Evolutionary conservation across 192 early-diverging fungal genomes (phyloP), one percentile per base, ranked within the genome.

Genomic region (Polychytrium aggregatum): DNA sequence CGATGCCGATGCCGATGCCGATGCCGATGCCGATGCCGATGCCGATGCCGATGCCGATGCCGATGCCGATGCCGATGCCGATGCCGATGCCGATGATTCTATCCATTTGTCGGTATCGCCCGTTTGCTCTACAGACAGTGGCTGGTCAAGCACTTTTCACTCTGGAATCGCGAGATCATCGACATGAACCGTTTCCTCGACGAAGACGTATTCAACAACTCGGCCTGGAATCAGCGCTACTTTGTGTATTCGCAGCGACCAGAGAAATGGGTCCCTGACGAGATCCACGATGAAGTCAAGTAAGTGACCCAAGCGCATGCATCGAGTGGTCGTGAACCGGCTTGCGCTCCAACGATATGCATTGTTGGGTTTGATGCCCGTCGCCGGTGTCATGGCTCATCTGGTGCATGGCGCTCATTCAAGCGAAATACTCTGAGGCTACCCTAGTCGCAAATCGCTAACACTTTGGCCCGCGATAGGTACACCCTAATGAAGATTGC

Each of bases 141-240:
- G 90, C 68, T 97, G 17, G 70, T 95, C 5, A 59, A 48, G 17
- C 64, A 62, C 18, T 96, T 88, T 55, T 64, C 71, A 20, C 45
- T 79, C 3, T 99, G 90, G 90, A 64, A 79, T 28, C 62, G 68
- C 20, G 94, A 99, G 62, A 53, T 91, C 24, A 42, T 27, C 8
- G 92, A 85, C 57, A 61, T 85, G 1, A 70, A 89, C n/a, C 62
- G 74, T 3, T 58, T 86, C 53, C 50, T 99, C 26, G 64, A 70
- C 18, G 53, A 78, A 38, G 97, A 98, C 61, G 70, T 96, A 11
- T 70, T 94, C 37, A 97, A 99, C 68, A 98, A 99, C 60, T 97
- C 92, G 30, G 94, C 92, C 0, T 97, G 94, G 97, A 99, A 96
- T 63, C 88, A 99, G 50, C 79, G 97, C 18, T 94, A 74, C 60